These are phyloP conservation scores for Solanum dulcamara DNA, from an alignment of 257 asterid genomes.

Conservation along the genomic window DNA sequence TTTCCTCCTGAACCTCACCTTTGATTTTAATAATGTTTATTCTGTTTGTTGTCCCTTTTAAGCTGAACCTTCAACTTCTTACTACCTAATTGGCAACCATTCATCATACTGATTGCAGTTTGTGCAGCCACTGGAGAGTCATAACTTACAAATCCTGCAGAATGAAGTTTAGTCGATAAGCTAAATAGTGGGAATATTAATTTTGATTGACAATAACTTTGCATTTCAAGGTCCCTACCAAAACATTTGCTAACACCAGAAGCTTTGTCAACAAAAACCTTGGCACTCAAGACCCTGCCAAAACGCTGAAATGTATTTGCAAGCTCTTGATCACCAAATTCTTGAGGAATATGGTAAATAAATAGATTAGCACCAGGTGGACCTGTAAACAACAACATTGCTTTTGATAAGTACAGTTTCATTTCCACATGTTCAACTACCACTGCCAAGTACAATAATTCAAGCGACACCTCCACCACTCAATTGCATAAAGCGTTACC, in stretches of 20 bases:
- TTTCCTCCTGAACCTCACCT: conserved; percentile 24
- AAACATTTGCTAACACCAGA: conserved; percentile 93
- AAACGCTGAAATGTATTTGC: conserved; percentile 67
- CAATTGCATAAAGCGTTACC: not conserved
- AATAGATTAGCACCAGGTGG: conserved; percentile 93
- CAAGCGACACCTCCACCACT: not conserved
- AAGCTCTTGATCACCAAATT: conserved; percentile 82
- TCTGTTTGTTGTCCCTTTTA: conserved; percentile 67
- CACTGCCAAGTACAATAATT: not conserved
- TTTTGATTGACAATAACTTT: not conserved
- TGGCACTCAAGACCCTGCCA: conserved; percentile 86
- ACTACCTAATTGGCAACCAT: conserved; percentile 80
- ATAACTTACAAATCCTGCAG: conserved; percentile 87
- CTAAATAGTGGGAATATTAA: not conserved
- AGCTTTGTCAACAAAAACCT: conserved; percentile 84
- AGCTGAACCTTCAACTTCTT: conserved; percentile 95
- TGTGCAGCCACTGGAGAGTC: conserved; percentile 87
- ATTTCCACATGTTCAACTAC: not conserved
- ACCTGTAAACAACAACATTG: conserved; percentile 34
- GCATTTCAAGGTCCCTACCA: conserved; percentile 33
- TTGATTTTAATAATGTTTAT: conserved; percentile 30
- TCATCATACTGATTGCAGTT: conserved; percentile 68
- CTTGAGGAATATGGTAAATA: conserved; percentile 95
- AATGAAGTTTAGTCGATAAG: not conserved
- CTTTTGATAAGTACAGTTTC: not conserved